Percentiles rank a stretch among this genome's conserved stretches.
Conservation (phyloP, 1,284 basidiomycete genomes). For the Tilletia caries region DNA sequence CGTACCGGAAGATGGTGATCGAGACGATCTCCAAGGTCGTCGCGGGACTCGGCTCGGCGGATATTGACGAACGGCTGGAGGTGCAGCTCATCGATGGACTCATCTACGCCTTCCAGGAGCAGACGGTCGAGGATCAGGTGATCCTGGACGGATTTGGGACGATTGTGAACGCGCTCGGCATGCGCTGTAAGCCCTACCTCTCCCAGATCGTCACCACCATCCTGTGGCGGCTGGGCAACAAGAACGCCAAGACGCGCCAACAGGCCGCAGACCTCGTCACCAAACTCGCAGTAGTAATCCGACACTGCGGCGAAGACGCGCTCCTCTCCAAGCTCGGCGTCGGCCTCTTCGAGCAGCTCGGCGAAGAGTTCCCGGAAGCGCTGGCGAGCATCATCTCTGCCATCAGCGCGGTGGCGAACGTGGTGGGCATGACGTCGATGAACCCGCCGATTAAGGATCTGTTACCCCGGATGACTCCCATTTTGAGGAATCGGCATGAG, state of each 20-base stretch:
- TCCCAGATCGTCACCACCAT: constrained; percentile 99
- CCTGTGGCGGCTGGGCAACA: constrained; percentile 98
- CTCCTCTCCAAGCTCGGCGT: constrained; percentile 92
- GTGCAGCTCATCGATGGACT: constrained; percentile 93
- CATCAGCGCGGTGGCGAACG: constrained; percentile 96
- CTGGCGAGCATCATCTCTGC: constrained; percentile 95
- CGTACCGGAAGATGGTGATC: constrained; percentile 99
- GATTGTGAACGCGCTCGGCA: constrained; percentile 90
- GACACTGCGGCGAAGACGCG: constrained; percentile 95
- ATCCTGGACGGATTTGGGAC: constrained; percentile 99
- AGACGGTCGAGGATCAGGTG: constrained; percentile 95
- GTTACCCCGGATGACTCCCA: constrained; percentile 96
- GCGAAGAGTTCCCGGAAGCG: constrained; percentile 98
- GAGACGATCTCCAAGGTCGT: constrained; percentile 98
- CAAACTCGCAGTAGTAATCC: constrained; percentile 92
- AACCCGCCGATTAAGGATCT: constrained; percentile 99
- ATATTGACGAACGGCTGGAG: constrained; percentile 93
- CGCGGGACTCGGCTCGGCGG: constrained; percentile 83
- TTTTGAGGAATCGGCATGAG: constrained; percentile 96
- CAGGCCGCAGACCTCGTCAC: constrained; percentile 96
- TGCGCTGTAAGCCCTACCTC: constrained; percentile 97
- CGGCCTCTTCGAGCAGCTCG: constrained; percentile 95
- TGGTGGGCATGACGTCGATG: constrained; percentile 99
- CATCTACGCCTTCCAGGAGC: constrained; percentile 99
- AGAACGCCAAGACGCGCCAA: constrained; percentile 97